Base-by-base conservation (phyloP, 345 rosid species). In the Gossypium turneri region DNA sequence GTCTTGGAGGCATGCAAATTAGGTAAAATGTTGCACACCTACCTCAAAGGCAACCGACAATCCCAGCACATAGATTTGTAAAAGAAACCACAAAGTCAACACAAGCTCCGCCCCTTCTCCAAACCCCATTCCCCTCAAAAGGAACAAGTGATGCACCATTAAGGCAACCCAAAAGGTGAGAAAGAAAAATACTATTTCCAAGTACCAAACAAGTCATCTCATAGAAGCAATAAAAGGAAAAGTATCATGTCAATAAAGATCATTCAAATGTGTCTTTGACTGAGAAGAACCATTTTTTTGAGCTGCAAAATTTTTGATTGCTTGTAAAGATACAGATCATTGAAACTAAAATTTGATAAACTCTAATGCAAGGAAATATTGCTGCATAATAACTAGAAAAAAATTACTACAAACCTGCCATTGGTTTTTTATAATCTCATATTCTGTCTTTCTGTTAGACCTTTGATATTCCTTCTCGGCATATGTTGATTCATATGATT, bases 381-480 rank as follows among this genome's bases (percentile, higher is more conserved):
- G 43, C 53, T 48, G 22, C 22, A 24, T 38, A 73, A n/a, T 59
- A 44, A 41, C 29, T 73, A 44, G 20, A 57, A 19, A 24, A 50
- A 15, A 41, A 71, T 20, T 45, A 76, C 17, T 43, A 22, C 86
- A 67, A 70, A 89, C 98, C 98, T 94, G 88, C 98, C 98, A 94
- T 82, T 94, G 97, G 70, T 72, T 84, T 83, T 93, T 93, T 72
- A 93, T 76, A n/a, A 91, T 87, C 85, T 85, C 88, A 74, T 93
- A 93, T 86, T 92, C 99, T 53, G 74, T 75, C 83, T 62, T 88
- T 83, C 86, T 96, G 60, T 75, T 73, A 41, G 92, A 82, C 74
- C 74, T 87, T 48, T 78, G 88, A 79, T 84, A 88, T 72, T 89
- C 92, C 87, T 98, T 87, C 88, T 96, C 98, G 3, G 97, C 94